A percentile compares a stretch with the other conserved stretches of the same genome.
Evolutionary conservation across 495 filamentous ascomycete species (phyloP).

Genomic region (Tetracladium marchalianum): DNA sequence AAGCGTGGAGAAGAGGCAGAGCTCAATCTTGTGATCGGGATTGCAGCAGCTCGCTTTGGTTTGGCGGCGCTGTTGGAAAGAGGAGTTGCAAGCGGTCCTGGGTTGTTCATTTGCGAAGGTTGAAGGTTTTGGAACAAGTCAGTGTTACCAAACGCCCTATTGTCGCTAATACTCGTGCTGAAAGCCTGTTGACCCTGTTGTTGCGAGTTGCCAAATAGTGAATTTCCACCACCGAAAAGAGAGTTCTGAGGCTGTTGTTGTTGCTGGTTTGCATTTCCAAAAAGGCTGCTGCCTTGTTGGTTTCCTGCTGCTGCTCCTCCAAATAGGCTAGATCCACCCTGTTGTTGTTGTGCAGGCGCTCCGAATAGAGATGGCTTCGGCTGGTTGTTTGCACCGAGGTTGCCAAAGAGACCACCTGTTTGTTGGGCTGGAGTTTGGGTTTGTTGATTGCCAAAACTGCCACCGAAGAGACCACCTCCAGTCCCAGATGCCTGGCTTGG

Average conservation of each 20-base stretch:
- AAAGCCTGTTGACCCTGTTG: slow-evolving; percentile 42
- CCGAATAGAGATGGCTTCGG: slow-evolving; percentile 37
- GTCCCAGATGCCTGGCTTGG: slow-evolving; percentile 15
- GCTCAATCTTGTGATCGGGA: slow-evolving; percentile 84
- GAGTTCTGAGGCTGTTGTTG: slow-evolving; percentile 32
- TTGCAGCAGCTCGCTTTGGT: slow-evolving; percentile 60
- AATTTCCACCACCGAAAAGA: slow-evolving; percentile 26
- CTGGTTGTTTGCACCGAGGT: slow-evolving; percentile 27
- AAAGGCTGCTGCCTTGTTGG: slow-evolving; percentile 35
- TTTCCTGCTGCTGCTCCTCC: slow-evolving; percentile 25
- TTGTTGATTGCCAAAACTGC: slow-evolving; percentile 20
- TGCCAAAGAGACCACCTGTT: slow-evolving; percentile 33
- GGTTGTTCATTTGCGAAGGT: slow-evolving; percentile 50
- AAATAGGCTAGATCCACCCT: slow-evolving; percentile 49
- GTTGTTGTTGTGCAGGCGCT: slow-evolving; percentile 21
- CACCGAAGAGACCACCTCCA: slow-evolving; percentile 38
- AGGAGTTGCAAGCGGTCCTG: slow-evolving; percentile 80
- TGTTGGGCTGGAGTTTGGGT: slow-evolving; percentile 48
- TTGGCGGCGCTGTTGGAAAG: slow-evolving; percentile 57
- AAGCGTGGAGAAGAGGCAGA: slow-evolving; percentile 68
- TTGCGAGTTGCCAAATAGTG: slow-evolving; percentile 27
- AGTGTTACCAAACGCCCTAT: slow-evolving; percentile 66
- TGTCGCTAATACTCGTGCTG: slow-evolving; percentile 65
- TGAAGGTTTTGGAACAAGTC: slow-evolving; percentile 68
- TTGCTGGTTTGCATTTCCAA: slow-evolving; percentile 29